These are phyloP conservation scores for Candida buenavistaensis DNA, from an alignment of 1,139 yeast species.

Conservation along the genomic window DNA sequence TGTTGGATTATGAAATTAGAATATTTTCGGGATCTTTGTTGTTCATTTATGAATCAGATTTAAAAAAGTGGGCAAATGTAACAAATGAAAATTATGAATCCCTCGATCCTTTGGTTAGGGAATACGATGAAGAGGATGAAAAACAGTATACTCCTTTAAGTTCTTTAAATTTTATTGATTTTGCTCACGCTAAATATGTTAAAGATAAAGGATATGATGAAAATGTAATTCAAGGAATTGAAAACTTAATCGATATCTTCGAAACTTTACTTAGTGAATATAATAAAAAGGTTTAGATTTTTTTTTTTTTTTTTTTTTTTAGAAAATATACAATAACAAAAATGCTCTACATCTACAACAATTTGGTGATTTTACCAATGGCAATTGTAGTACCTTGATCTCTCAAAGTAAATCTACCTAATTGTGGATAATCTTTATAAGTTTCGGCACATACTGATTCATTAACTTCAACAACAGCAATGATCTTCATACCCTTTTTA, in stretches of 20 bases:
- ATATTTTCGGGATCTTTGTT: constrained; percentile 75
- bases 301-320: background rate
- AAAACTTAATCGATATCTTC: constrained; percentile 52
- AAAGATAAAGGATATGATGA: constrained; percentile 73
- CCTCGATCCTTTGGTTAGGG: constrained; percentile 39
- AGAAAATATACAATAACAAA: constrained; percentile 1
- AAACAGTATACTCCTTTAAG: constrained; percentile 27
- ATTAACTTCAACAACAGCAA: constrained; percentile 82
- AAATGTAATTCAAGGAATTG: constrained; percentile 66
- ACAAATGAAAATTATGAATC: constrained; percentile 28
- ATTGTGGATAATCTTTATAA: constrained; percentile 86
- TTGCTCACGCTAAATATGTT: constrained; percentile 77
- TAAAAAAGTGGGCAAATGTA: constrained; percentile 40
- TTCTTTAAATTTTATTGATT: constrained; percentile 72
- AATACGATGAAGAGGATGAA: constrained; percentile 23
- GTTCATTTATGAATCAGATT: constrained; percentile 72
- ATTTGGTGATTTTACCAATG: constrained; percentile 90
- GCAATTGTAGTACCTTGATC: constrained; percentile 98
- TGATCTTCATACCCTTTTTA: constrained; percentile 97
- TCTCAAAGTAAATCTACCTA: constrained; percentile 97
- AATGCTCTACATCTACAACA: constrained; percentile 35
- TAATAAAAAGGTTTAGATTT: background rate
- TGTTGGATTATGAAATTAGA: constrained; percentile 62
- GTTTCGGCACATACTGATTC: constrained; percentile 94
- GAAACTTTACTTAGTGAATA: constrained; percentile 18